Conservation (phyloP, 73 alveolate genomes). For the Symbiodinium pilosum region DNA sequence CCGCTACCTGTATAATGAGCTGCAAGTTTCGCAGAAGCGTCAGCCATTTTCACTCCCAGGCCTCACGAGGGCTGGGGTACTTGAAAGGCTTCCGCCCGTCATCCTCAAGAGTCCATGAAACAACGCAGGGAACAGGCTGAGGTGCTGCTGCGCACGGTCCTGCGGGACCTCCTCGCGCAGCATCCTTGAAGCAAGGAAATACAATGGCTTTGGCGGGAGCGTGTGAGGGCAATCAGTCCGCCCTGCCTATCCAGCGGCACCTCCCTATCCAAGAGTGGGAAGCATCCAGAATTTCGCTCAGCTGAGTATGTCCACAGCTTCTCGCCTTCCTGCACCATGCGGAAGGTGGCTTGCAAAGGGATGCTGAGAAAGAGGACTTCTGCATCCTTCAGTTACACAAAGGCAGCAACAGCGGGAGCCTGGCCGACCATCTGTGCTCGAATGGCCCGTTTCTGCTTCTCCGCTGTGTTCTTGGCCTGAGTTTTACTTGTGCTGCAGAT, state of each 20-base stretch:
- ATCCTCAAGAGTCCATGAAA: too few species aligned
- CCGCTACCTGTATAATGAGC: not conserved
- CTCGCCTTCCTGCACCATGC: not conserved
- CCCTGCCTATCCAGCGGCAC: slow-evolving; percentile 55
- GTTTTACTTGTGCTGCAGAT: not conserved
- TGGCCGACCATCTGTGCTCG: slow-evolving; percentile 63
- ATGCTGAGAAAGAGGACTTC: not conserved
- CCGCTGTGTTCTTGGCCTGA: slow-evolving; percentile 71
- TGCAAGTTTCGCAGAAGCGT: not conserved
- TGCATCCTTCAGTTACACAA: not conserved
- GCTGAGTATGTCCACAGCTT: slow-evolving; percentile 71
- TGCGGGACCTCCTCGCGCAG: slow-evolving; percentile 79
- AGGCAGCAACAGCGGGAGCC: not conserved
- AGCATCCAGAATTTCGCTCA: slow-evolving; percentile 81
- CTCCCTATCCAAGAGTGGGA: slow-evolving; percentile 70
- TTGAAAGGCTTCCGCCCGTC: slow-evolving; percentile 72
- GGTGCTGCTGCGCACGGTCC: not conserved
- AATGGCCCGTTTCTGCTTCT: slow-evolving; percentile 26
- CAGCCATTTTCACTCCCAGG: not conserved
- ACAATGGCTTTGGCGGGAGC: too few species aligned
- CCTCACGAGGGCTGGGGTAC: slow-evolving; percentile 87
- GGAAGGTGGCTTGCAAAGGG: not conserved
- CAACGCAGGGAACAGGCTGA: too few species aligned
- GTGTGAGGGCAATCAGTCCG: not conserved
- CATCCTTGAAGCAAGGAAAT: slow-evolving; percentile 25